Evolutionary conservation across 371 early-diverging fungal genomes (phyloP).

Genomic region (Mortierella sp.): DNA sequence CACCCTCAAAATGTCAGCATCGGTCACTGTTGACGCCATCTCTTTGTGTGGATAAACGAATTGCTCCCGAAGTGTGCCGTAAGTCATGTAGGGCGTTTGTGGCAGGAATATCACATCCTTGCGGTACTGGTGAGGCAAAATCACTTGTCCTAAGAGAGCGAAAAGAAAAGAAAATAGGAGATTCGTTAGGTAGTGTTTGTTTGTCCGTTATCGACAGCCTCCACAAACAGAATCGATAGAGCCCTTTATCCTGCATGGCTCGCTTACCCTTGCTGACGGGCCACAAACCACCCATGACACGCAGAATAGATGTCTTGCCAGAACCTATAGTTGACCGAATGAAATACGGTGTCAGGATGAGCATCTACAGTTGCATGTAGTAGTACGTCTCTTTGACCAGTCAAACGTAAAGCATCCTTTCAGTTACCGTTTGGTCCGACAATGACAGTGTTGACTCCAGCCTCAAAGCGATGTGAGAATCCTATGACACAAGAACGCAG

Average conservation of each 20-base stretch:
- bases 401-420: background rate
- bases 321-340: conserved; percentile 56
- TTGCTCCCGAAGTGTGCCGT: conserved; percentile 82
- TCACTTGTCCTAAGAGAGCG: conserved; percentile 33
- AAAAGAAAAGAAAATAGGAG: background rate
- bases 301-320: conserved; percentile 80
- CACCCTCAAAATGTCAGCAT: conserved; percentile 62
- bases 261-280: conserved; percentile 63
- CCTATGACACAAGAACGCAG: conserved; percentile 18
- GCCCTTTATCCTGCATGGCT: background rate
- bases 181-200: background rate
- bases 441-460: conserved; percentile 73
- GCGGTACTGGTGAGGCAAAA: conserved; percentile 38
- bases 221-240: background rate
- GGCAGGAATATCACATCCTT: conserved; percentile 76
- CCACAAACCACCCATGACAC: conserved; percentile 83
- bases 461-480: conserved; percentile 63
- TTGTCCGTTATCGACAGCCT: no score
- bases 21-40: conserved; percentile 61
- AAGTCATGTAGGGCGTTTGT: conserved; percentile 75
- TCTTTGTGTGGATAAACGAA: conserved; percentile 65
- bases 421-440: conserved; percentile 75
- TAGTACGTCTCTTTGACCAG: no score
- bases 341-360: background rate
- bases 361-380: background rate